A percentile compares a stretch with the other conserved stretches of the same genome.
Conservation (phyloP, 176 grass and related monocot genomes). For the Triticum aestivum region DNA sequence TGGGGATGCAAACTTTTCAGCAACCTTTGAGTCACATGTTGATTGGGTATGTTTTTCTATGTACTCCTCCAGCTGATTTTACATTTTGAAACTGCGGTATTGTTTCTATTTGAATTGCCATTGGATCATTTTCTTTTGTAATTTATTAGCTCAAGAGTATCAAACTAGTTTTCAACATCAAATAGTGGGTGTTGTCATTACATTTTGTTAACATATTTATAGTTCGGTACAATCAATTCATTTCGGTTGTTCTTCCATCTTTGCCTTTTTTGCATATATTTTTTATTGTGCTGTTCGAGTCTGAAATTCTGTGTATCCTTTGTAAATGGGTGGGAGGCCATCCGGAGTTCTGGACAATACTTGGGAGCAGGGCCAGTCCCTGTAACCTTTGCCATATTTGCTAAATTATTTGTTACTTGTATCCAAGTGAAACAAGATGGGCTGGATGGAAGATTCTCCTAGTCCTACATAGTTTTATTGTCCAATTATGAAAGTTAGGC, state of each 20-base stretch:
- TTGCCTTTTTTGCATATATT: background rate
- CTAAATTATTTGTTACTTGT: background rate
- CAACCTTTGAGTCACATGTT: slow-evolving; percentile 98
- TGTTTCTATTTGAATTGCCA: background rate
- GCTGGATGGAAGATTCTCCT: background rate
- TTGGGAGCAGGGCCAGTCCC: background rate
- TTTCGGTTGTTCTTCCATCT: background rate
- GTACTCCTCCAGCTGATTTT: background rate
- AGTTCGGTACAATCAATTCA: background rate
- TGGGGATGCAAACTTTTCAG: slow-evolving; percentile 61
- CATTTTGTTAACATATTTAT: no score
- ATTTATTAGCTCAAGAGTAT: background rate
- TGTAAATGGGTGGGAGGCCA: background rate
- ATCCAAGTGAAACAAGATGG: slow-evolving; percentile 9
- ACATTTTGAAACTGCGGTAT: background rate
- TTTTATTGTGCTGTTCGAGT: slow-evolving; percentile 11
- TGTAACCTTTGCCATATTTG: slow-evolving; percentile 16
- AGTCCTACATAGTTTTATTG: background rate
- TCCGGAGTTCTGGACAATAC: background rate
- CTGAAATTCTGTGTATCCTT: background rate
- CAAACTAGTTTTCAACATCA: background rate
- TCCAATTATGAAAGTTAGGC: background rate
- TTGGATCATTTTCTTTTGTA: slow-evolving; percentile 10
- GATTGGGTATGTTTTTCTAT: slow-evolving; percentile 73
- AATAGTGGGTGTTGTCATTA: background rate